Base-by-base conservation (phyloP, 768 basidiomycete genomes). In the Hydnum rufescens region DNA sequence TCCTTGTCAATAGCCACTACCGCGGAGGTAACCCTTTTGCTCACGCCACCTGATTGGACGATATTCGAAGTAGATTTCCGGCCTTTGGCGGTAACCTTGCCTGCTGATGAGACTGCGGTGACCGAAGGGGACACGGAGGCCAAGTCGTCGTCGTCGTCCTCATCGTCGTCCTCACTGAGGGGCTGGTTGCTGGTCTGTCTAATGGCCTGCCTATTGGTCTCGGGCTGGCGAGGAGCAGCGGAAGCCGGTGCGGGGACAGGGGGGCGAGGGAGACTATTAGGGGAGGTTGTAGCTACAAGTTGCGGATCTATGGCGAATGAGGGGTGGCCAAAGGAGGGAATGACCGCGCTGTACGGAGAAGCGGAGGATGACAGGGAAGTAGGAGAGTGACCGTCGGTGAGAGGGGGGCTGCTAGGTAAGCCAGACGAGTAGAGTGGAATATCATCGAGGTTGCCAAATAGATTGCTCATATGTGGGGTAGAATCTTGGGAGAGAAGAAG, bases 11-110 rank as follows among this genome's bases (percentile, higher is more conserved):
- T 32, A 51, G 69, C 70, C 52, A 88, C 66, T 16, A 84, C 85
- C 3, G 84, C 84, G 2, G 77, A 75, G 50, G 75, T 73, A 47
- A 87, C 78, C 82, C 76, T 58, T 74, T 77, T 46, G 79, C 68
- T 32, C 39, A 47, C 16, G 49, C 49, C 49, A 6, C 49, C 31
- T 31, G 6, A 16, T 34, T 50, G 25, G 26, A 47, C 25, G 44
- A 47, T 47, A 28, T 25, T 25, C 13, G 13, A 13, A 30, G 49
- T 16, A 13, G 18, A 6, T 50, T 32, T 28, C 13, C 49, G 6
- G 6, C 26, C 23, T 28, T 28, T 32, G 49, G 49, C 49, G 6
- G 29, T 25, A 28, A 30, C 34, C 30, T 55, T 55, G 39, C 42
- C 51, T n/a, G 43, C 42, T 31, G 31, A 32, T 19, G 18, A 39